phyloP scores from a whole-genome alignment of 345 rosid species.

The Atalantia buxifolia region DNA sequence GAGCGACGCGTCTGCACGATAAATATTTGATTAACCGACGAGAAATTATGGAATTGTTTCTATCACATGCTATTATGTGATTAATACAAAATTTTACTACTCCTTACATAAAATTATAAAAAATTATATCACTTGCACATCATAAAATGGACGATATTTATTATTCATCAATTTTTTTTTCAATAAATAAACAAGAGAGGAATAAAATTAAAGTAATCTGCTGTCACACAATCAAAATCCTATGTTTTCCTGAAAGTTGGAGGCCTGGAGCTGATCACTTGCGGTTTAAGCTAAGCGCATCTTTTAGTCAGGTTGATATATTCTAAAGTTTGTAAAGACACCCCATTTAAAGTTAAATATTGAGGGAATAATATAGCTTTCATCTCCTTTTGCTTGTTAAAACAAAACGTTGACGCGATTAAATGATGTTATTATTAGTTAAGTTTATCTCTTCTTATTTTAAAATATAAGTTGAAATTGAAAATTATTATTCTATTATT shows the following conservation, averaged over 20 bases:
- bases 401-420: neutral
- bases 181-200: neutral
- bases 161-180: too few relatives aligned
- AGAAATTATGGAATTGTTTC: too few relatives aligned
- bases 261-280: constrained; percentile 27
- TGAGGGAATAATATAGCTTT: neutral
- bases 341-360: neutral
- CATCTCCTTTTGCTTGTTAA: neutral
- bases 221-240: constrained; percentile 3
- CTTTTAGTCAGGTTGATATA: neutral
- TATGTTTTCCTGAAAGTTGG: neutral
- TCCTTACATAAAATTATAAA: too few relatives aligned
- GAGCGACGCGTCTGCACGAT: too few relatives aligned
- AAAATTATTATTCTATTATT: neutral
- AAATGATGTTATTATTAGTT: neutral
- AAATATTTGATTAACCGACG: too few relatives aligned
- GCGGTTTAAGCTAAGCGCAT: constrained; percentile 34
- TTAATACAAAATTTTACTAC: too few relatives aligned
- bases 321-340: neutral
- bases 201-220: constrained; percentile 1
- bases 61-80: too few relatives aligned
- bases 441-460: neutral
- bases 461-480: neutral
- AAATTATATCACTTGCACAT: too few relatives aligned
- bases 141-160: too few relatives aligned